Percentiles rank a stretch among this genome's conserved stretches.
phyloP scores from a whole-genome alignment of 192 early-diverging fungal species.

The Anaeromyces robustus region DNA sequence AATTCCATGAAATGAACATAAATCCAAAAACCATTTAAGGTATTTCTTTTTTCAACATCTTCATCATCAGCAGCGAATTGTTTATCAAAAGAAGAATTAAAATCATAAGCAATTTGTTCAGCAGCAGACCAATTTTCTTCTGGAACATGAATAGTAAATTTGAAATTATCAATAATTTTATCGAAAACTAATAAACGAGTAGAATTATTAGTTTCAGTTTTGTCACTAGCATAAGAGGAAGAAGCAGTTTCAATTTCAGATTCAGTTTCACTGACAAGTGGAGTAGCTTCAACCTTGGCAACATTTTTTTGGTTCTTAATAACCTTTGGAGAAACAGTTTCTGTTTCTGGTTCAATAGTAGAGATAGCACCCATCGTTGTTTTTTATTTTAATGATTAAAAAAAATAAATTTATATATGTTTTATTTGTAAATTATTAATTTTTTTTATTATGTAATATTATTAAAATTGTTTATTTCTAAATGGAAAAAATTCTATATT shows the following conservation, averaged over 20 bases:
- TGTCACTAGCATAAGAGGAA: no score
- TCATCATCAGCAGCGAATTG: constrained; percentile 31
- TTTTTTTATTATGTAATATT: no score
- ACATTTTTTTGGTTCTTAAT: neutral
- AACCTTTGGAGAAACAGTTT: neutral
- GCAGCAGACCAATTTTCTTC: constrained; percentile 75
- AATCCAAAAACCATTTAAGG: constrained; percentile 49
- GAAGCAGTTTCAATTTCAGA: neutral
- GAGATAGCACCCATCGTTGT: neutral
- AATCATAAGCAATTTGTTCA: constrained; percentile 68
- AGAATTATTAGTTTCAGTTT: no score
- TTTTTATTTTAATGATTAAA: neutral
- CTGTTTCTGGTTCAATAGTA: neutral
- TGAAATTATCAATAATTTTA: constrained; percentile 29
- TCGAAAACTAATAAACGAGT: neutral
- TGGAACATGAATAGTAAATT: constrained; percentile 69
- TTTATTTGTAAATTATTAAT: no score
- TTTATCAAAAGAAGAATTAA: constrained; percentile 18
- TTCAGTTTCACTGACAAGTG: neutral
- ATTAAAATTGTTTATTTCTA: no score
- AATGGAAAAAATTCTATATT: no score
- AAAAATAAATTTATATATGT: no score
- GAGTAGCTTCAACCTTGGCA: neutral
- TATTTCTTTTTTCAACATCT: constrained; percentile 47
- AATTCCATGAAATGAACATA: constrained; percentile 30